Base-by-base conservation (phyloP, 371 early-diverging fungal genomes). In the Choanephora cucurbitarum region DNA sequence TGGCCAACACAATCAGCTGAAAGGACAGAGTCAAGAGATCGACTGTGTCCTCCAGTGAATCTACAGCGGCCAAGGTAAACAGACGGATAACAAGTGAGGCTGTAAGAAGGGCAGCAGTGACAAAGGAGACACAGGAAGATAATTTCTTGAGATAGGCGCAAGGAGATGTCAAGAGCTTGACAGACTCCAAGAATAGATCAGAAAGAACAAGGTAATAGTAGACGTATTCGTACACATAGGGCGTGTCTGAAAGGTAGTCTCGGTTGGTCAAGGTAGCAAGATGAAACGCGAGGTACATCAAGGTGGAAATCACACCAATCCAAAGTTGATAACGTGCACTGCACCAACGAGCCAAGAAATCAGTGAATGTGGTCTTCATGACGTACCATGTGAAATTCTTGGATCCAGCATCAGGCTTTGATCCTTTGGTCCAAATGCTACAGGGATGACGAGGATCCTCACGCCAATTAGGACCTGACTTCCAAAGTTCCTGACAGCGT, bases 191-290 rank as follows among this genome's bases (percentile, higher is more conserved):
- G 2, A 70, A 23, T 1, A 69, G 8, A 57, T 78, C 79, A 5
- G 69, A 75, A 10, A 57, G 14, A 0, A 75, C 73, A 56, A 72
- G 64, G 1, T 55, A 49, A 45, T 75, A 78, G 48, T 73, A 78
- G 22, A 62, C 55, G 44, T 75, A 78, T 49, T 78, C 79, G 44
- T 48, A 70, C 1, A 44, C n/a, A 23, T 52, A 47, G 0, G 61
- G 65, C 5, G 46, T 43, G n/a, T 68, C 55, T 13, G 57, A 64
- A 1, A 52, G 58, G 32, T 75, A 78, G 21, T 74, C 75, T 14
- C 53, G 39, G 42, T 78, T 71, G 18, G 60, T 44, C 9, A 72
- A 46, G 0, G 69, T 69, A 1, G 66, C 64, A 28, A 75, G 33
- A 57, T 78, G 75, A 13, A 75, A 54, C 5, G 50, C 59, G 14